Evolutionary conservation across 1,139 yeast genomes (phyloP).

Genomic region (Geotrichum armillariae): DNA sequence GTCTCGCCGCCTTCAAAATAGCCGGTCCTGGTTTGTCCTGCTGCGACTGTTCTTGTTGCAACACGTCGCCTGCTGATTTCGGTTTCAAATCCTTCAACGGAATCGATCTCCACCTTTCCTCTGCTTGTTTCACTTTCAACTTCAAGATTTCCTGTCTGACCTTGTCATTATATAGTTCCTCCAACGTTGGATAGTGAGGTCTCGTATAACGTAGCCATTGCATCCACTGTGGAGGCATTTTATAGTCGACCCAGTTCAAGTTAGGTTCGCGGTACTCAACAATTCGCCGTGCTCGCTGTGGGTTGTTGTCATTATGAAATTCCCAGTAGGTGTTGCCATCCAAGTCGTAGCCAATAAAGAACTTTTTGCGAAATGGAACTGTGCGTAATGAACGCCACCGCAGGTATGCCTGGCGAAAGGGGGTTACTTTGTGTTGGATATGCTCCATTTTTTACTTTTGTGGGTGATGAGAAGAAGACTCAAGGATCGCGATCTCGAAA

Average conservation of each 20-base stretch:
- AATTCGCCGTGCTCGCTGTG: slow-evolving; percentile 41
- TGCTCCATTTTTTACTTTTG: slow-evolving; percentile 39
- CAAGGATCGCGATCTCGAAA: too few relatives aligned
- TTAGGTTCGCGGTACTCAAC: slow-evolving; percentile 41
- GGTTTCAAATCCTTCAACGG: slow-evolving; percentile 34
- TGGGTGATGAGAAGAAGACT: too few relatives aligned
- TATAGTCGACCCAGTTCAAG: slow-evolving; percentile 42
- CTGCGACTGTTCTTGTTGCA: neutral
- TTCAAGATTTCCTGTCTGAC: slow-evolving; percentile 56
- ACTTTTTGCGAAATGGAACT: slow-evolving; percentile 61
- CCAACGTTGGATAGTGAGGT: slow-evolving; percentile 56
- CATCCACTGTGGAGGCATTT: slow-evolving; percentile 68
- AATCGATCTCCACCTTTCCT: slow-evolving; percentile 53
- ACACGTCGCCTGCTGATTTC: slow-evolving; percentile 7
- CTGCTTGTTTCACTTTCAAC: slow-evolving; percentile 58
- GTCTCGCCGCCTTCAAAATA: neutral
- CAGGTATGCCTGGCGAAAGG: slow-evolving; percentile 46
- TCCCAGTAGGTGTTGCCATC: slow-evolving; percentile 89
- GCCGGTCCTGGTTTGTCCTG: neutral
- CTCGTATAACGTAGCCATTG: slow-evolving; percentile 78
- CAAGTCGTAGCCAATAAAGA: slow-evolving; percentile 62
- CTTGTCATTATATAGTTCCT: slow-evolving; percentile 61
- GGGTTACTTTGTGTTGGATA: slow-evolving; percentile 39
- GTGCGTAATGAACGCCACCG: slow-evolving; percentile 61
- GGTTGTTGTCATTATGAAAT: slow-evolving; percentile 48